A percentile compares a stretch with the other conserved stretches of the same genome.
phyloP scores from a whole-genome alignment of 2,329 filamentous ascomycete species.

The Didymosphaeria variabile region DNA sequence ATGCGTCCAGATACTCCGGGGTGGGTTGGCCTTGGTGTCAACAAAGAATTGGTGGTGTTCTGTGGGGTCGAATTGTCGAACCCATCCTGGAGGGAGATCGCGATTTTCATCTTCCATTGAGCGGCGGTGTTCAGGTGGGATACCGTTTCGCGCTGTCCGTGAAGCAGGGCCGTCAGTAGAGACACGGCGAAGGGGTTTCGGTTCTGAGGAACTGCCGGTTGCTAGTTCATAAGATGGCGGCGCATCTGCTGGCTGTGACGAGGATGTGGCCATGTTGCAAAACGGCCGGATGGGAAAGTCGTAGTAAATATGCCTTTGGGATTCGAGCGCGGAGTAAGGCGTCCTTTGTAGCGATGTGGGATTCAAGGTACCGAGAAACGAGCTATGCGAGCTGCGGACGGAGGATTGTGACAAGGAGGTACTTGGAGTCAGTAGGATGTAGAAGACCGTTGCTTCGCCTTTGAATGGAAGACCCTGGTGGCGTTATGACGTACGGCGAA shows the following conservation, averaged over 20 bases:
- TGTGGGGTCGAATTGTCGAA: constrained; percentile 64
- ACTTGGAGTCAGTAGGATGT: not conserved
- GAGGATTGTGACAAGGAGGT: constrained; percentile 8
- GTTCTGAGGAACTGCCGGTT: constrained; percentile 31
- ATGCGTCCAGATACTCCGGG: constrained; percentile 68
- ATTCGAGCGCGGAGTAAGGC: not conserved
- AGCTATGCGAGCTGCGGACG: constrained; percentile 2
- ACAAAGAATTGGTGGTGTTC: constrained; percentile 70
- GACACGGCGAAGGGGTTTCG: constrained; percentile 33
- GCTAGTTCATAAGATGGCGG: constrained; percentile 47
- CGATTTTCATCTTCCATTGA: constrained; percentile 70
- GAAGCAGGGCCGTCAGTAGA: constrained; percentile 42
- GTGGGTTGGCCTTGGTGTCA: constrained; percentile 63
- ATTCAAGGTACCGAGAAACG: not conserved
- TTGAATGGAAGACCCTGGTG: constrained; percentile 10
- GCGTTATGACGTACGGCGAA: constrained; percentile 6
- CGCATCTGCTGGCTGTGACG: constrained; percentile 35
- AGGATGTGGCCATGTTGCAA: constrained; percentile 31
- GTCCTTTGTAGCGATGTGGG: constrained; percentile 1
- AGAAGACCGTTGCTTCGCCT: constrained; percentile 9
- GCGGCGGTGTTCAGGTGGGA: constrained; percentile 62
- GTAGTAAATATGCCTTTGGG: not conserved
- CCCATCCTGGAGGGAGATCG: constrained; percentile 64
- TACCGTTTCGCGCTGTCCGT: constrained; percentile 59
- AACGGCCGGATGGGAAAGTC: not conserved